These are phyloP conservation scores for Ascochyta koolunga DNA, from an alignment of 2,329 filamentous ascomycete species.

Conservation along the genomic window DNA sequence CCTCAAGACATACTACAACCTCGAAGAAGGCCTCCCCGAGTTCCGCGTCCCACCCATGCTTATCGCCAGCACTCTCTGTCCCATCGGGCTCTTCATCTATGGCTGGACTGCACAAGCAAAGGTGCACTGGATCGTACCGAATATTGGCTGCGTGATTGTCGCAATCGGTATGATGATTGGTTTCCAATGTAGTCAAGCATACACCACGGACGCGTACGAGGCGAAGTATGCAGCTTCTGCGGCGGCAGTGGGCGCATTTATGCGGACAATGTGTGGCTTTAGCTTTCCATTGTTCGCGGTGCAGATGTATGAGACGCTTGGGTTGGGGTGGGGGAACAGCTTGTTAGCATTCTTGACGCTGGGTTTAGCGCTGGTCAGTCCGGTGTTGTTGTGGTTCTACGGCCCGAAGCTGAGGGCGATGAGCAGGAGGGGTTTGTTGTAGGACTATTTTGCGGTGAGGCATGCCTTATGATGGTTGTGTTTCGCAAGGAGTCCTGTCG, in stretches of 20 bases:
- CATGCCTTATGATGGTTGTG: background rate
- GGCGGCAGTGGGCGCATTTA: conserved; percentile 65
- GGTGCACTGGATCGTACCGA: conserved; percentile 62
- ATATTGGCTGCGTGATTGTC: conserved; percentile 58
- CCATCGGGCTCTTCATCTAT: conserved; percentile 56
- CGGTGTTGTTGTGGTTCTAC: conserved; percentile 53
- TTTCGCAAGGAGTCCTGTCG: background rate
- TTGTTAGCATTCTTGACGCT: conserved; percentile 59
- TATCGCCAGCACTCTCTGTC: conserved; percentile 58
- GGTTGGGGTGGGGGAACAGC: conserved; percentile 65
- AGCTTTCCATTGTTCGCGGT: conserved; percentile 64
- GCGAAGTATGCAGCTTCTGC: conserved; percentile 52
- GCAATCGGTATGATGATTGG: conserved; percentile 57
- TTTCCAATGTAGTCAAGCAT: conserved; percentile 66
- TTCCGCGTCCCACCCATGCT: conserved; percentile 61
- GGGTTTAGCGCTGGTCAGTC: conserved; percentile 55
- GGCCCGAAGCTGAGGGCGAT: conserved; percentile 42
- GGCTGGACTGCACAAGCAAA: conserved; percentile 62
- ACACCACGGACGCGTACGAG: conserved; percentile 68
- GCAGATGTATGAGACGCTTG: conserved; percentile 63
- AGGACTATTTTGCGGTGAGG: background rate
- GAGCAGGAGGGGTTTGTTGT: conserved; percentile 26
- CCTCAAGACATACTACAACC: conserved; percentile 29
- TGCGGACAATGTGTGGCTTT: conserved; percentile 61
- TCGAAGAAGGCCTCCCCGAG: conserved; percentile 47